Evolutionary conservation across 768 basidiomycete genomes (phyloP).

Genomic region (Phanerodontia chrysosporium): DNA sequence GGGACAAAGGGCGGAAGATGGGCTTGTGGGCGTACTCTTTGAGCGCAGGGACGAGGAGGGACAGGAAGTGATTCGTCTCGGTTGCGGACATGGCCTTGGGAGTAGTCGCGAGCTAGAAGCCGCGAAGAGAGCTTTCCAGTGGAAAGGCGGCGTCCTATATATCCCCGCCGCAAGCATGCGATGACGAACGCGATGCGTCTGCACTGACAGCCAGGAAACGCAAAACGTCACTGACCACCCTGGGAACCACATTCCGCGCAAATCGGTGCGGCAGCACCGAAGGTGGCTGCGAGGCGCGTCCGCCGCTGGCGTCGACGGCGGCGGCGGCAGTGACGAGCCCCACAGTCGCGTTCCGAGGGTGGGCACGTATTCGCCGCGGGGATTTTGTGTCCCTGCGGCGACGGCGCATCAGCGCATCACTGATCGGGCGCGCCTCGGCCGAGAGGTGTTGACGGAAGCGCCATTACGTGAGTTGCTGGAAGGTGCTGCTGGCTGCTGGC

Average conservation of each 20-base stretch:
- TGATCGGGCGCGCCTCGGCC: neutral
- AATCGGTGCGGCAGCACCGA: too few species aligned
- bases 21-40: neutral
- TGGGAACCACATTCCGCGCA: too few species aligned
- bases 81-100: neutral
- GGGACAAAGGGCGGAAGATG: constrained; percentile 6
- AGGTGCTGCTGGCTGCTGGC: neutral
- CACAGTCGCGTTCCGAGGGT: too few species aligned
- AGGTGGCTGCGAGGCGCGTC: too few species aligned
- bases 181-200: too few species aligned
- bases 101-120: neutral
- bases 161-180: neutral
- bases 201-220: too few species aligned
- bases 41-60: constrained; percentile 2
- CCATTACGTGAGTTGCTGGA: constrained; percentile 2
- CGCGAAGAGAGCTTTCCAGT: neutral
- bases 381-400: too few species aligned
- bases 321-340: too few species aligned
- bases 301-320: too few species aligned
- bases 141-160: neutral
- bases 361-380: too few species aligned
- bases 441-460: neutral
- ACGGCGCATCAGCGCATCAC: neutral
- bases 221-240: too few species aligned
- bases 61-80: constrained; percentile 9